Evolutionary conservation across 257 asterid species (phyloP), one percentile per base, ranked within the genome.

Genomic region (Solanum sejunctum): DNA sequence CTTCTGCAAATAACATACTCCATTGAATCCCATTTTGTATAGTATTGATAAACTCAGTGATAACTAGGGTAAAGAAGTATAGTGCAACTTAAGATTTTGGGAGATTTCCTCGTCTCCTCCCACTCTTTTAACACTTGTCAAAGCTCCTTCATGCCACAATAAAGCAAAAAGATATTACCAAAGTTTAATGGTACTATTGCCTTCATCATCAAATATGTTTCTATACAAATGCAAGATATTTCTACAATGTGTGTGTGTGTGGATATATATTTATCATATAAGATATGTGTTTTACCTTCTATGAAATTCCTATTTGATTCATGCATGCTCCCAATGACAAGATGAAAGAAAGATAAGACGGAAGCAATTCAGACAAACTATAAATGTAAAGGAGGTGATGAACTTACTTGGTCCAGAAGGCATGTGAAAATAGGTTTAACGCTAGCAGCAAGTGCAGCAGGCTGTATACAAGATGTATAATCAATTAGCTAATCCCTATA

Each of bases 381-480:
- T 75, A 64, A 75, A 54, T 0, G 26, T 78, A 79, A 45, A 83
- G 85, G 78, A 71, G 73, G 83, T 84, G 81, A 63, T 60, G 78
- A 83, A 78, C 85, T 85, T 85, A 95, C 99, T 92, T 97, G 99
- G 90, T 95, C 98, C 85, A 95, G 88, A 70, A 97, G 99, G 91
- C 97, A 92, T 15, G 98, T 94, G 88, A 97, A 97, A 89, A 93
- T 93, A 84, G 94, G 94, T 89, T 95, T 92, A 26, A 93, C 95
- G 84, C 93, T 90, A 83, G 97, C 93, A 81, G 98, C 98, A 89
- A 95, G 94, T 28, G 94, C 69, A 43, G 94, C 95, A 88, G 99
- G 98, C 99, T 97, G 97, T 88, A 89, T 45, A 85, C 87, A 6
- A 83, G 84, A 80, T 72, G 20, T 83, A 56, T 51, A 84, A 71